A percentile compares a stretch with the other conserved stretches of the same genome.
Evolutionary conservation across 177 flowering plant genomes (phyloP).

Genomic region (Vitis hybrid): DNA sequence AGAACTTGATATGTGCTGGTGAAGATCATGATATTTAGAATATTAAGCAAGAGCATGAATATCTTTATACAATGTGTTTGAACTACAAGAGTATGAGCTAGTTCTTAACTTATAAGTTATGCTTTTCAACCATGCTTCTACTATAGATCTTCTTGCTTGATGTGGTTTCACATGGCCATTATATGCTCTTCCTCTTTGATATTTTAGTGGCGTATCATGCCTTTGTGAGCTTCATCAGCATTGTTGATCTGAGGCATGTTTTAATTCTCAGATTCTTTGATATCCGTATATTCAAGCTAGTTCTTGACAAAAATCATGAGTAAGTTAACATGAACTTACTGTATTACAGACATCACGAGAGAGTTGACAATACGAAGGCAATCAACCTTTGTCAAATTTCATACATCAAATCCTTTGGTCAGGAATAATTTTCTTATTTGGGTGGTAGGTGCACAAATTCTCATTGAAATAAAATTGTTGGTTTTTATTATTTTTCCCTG

Average conservation of each 20-base stretch:
- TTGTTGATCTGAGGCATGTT: background rate
- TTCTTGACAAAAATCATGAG: background rate
- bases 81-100: no score
- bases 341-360: constrained; percentile 59
- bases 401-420: constrained; percentile 54
- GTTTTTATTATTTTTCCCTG: background rate
- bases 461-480: constrained; percentile 1
- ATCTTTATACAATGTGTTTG: no score
- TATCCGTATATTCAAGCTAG: background rate
- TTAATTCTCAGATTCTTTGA: constrained; percentile 1
- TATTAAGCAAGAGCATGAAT: no score
- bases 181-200: no score
- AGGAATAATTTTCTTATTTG: constrained; percentile 69
- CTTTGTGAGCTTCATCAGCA: background rate
- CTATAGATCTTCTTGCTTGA: no score
- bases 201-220: background rate
- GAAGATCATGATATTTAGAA: no score
- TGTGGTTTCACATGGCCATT: no score
- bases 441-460: constrained; percentile 59
- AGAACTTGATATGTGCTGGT: no score
- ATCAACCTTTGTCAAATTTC: constrained; percentile 76
- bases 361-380: constrained; percentile 73
- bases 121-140: no score
- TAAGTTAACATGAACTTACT: constrained; percentile 6
- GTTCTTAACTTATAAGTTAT: no score